Evolutionary conservation across 164 flowering plant genomes (phyloP).

Genomic region (Santalum album): DNA sequence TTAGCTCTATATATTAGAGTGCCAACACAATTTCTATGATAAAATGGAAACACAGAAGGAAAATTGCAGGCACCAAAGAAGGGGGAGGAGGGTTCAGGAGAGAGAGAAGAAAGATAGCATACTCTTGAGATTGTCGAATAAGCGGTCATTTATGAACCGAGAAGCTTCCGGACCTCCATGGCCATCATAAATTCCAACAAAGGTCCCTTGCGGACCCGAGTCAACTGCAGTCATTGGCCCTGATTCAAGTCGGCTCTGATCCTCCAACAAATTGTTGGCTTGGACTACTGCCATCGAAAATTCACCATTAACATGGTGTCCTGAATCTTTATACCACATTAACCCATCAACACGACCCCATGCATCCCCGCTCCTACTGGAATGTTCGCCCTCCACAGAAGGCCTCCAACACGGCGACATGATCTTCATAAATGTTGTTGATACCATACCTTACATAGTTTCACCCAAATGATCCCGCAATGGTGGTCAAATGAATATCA

Average conservation of each 20-base stretch:
- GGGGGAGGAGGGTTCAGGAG: no score
- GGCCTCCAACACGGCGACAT: conserved; percentile 77
- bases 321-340: conserved; percentile 77
- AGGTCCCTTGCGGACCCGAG: conserved; percentile 74
- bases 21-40: no score
- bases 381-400: conserved; percentile 35
- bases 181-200: conserved; percentile 84
- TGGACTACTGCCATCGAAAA: no score
- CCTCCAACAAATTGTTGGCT: no score
- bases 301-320: conserved; percentile 69
- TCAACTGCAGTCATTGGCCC: conserved; percentile 64
- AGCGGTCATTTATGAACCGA: conserved; percentile 49
- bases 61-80: no score
- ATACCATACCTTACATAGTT: background rate
- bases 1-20: no score
- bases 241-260: conserved; percentile 78
- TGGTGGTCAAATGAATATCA: background rate
- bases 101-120: conserved; percentile 18
- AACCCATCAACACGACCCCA: conserved; percentile 56
- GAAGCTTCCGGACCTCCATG: no score
- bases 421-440: conserved; percentile 18
- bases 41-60: no score
- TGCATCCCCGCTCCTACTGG: conserved; percentile 27
- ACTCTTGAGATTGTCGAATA: conserved; percentile 70
- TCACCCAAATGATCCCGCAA: conserved; percentile 7